phyloP scores from a whole-genome alignment of 768 basidiomycete genomes.

The Suillus weaverae region DNA sequence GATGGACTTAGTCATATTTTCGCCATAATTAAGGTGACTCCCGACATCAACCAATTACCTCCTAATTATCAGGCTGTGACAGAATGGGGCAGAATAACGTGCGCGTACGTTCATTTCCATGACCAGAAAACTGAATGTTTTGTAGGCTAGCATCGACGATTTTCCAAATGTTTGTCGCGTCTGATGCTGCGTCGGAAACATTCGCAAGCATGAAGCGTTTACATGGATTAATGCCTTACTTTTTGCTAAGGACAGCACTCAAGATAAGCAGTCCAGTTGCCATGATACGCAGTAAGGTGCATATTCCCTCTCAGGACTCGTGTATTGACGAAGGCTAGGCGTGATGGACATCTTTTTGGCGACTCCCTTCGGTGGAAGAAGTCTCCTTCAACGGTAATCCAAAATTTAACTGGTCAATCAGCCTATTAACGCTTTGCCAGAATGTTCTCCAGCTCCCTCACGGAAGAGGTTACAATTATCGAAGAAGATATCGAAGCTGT shows the following conservation, averaged over 20 bases:
- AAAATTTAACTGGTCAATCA: not conserved
- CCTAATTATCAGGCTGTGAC: slow-evolving; percentile 84
- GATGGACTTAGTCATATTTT: slow-evolving; percentile 92
- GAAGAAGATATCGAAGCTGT: slow-evolving; percentile 88
- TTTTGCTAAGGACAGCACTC: slow-evolving; percentile 89
- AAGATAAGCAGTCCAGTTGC: slow-evolving; percentile 93
- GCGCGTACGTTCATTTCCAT: slow-evolving; percentile 33
- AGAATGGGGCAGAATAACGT: slow-evolving; percentile 99
- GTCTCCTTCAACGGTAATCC: slow-evolving; percentile 79
- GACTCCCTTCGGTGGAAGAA: slow-evolving; percentile 92
- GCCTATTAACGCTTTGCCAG: slow-evolving; percentile 38
- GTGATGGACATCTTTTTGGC: slow-evolving; percentile 95
- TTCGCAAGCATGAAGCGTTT: slow-evolving; percentile 87
- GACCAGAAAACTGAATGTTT: slow-evolving; percentile 13
- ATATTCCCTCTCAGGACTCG: slow-evolving; percentile 3
- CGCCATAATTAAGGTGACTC: slow-evolving; percentile 78
- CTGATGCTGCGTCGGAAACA: slow-evolving; percentile 88
- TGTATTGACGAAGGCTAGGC: slow-evolving; percentile 31
- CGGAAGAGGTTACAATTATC: slow-evolving; percentile 83
- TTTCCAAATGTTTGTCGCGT: slow-evolving; percentile 92
- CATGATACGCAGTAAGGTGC: slow-evolving; percentile 82
- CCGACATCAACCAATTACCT: slow-evolving; percentile 75
- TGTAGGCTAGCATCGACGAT: slow-evolving; percentile 90
- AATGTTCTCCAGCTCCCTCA: slow-evolving; percentile 93
- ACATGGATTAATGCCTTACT: slow-evolving; percentile 97